A percentile compares a stretch with the other conserved stretches of the same genome.
phyloP scores from a whole-genome alignment of 2,329 filamentous ascomycete genomes.

The Colletotrichum kahawae region DNA sequence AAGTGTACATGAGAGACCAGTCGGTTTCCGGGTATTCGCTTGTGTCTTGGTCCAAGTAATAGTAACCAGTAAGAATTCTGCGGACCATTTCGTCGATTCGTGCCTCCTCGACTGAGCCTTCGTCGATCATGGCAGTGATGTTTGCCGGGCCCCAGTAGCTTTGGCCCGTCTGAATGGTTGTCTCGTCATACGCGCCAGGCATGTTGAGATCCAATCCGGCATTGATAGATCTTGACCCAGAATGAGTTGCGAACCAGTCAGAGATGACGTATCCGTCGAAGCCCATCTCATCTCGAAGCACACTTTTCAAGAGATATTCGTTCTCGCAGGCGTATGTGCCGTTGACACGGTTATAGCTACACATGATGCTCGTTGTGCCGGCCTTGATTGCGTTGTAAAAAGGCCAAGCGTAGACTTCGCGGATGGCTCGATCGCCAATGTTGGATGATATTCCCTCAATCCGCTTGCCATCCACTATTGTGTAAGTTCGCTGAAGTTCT shows the following conservation, averaged over 20 bases:
- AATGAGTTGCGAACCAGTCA: conserved; percentile 82
- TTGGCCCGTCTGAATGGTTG: conserved; percentile 50
- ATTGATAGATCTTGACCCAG: conserved; percentile 67
- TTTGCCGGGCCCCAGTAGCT: conserved; percentile 61
- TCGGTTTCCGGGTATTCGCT: conserved; percentile 46
- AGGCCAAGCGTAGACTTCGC: conserved; percentile 72
- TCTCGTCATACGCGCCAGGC: conserved; percentile 64
- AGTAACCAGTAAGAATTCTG: conserved; percentile 64
- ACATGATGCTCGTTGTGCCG: conserved; percentile 72
- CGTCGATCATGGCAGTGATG: conserved; percentile 59
- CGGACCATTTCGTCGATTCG: conserved; percentile 73
- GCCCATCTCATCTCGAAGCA: conserved; percentile 75
- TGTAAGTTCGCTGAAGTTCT: conserved; percentile 57
- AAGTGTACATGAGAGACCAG: background rate
- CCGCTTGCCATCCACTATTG: conserved; percentile 45
- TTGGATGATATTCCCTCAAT: conserved; percentile 59
- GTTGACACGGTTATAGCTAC: conserved; percentile 75
- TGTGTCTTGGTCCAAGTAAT: conserved; percentile 61
- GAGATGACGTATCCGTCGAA: conserved; percentile 65
- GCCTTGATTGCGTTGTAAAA: conserved; percentile 72
- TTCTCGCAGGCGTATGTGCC: conserved; percentile 72
- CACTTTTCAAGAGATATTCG: conserved; percentile 60
- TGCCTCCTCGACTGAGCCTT: conserved; percentile 60
- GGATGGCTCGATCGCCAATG: conserved; percentile 68
- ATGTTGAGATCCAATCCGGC: conserved; percentile 83